A percentile compares a stretch with the other conserved stretches of the same genome.
Evolutionary conservation across 2,329 filamentous ascomycete species (phyloP).

Genomic region (Drechslerella stenobrocha): DNA sequence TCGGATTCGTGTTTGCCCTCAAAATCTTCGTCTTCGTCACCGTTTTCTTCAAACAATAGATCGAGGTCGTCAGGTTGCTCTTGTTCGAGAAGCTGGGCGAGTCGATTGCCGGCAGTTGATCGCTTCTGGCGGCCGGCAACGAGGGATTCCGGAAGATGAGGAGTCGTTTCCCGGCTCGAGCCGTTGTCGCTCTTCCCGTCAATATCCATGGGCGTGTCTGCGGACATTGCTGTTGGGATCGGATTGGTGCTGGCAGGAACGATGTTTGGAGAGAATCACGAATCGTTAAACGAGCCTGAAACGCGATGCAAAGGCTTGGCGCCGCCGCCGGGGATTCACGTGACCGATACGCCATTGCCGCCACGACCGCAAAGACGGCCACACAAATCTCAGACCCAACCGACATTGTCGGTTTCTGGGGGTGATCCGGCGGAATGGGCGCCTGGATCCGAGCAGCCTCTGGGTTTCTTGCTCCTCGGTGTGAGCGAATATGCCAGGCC

Average conservation of each 20-base stretch:
- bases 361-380: no score
- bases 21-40: conserved; percentile 69
- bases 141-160: conserved; percentile 65
- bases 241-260: neutral
- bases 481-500: conserved; percentile 26
- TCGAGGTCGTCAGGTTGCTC: conserved; percentile 70
- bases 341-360: neutral
- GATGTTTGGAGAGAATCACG: conserved; percentile 1
- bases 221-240: conserved; percentile 5
- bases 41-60: conserved; percentile 72
- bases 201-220: conserved; percentile 31
- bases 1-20: conserved; percentile 73
- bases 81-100: conserved; percentile 75
- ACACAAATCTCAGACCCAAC: no score
- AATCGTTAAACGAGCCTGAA: neutral
- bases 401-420: no score
- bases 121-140: conserved; percentile 74
- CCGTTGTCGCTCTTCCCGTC: conserved; percentile 31
- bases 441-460: no score
- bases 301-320: conserved; percentile 2
- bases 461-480: conserved; percentile 9
- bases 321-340: neutral
- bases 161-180: conserved; percentile 19
- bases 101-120: conserved; percentile 79
- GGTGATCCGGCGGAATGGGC: no score